phyloP scores from a whole-genome alignment of 2,329 filamentous ascomycete species.

The Aureobasidium sp. region DNA sequence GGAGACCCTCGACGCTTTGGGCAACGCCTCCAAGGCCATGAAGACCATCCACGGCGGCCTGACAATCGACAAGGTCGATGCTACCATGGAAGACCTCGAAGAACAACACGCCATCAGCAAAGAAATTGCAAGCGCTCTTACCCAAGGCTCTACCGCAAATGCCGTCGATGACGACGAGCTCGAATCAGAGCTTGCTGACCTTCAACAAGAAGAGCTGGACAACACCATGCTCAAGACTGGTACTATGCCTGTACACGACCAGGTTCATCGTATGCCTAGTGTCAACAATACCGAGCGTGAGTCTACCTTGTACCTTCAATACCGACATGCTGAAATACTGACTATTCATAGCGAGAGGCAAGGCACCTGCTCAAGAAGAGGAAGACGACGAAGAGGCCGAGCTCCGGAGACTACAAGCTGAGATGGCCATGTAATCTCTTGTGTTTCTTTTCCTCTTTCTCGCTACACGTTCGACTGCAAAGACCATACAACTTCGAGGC shows the following conservation, averaged over 20 bases:
- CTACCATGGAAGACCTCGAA: constrained; percentile 86
- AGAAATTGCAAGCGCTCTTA: constrained; percentile 84
- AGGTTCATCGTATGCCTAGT: constrained; percentile 68
- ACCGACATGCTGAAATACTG: constrained; percentile 22
- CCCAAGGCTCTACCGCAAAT: constrained; percentile 59
- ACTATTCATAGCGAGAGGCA: constrained; percentile 37
- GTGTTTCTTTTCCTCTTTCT: neutral
- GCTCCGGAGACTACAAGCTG: constrained; percentile 83
- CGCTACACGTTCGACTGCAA: constrained; percentile 10
- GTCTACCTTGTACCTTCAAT: constrained; percentile 31
- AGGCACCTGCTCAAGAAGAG: constrained; percentile 44
- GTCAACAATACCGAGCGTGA: constrained; percentile 69
- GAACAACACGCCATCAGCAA: constrained; percentile 91
- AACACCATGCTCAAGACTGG: constrained; percentile 90
- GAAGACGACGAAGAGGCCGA: constrained; percentile 97
- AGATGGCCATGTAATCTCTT: constrained; percentile 81
- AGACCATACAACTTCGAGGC: constrained; percentile 11
- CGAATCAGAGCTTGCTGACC: constrained; percentile 72
- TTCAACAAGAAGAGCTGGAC: constrained; percentile 91
- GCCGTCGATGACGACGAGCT: constrained; percentile 79
- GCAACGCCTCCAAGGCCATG: constrained; percentile 85
- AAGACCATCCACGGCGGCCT: constrained; percentile 84
- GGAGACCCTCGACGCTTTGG: constrained; percentile 90
- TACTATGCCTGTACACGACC: constrained; percentile 71
- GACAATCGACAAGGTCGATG: constrained; percentile 89